Conservation (phyloP, 2,329 filamentous ascomycete species). For the Neofusicoccum ribis region DNA sequence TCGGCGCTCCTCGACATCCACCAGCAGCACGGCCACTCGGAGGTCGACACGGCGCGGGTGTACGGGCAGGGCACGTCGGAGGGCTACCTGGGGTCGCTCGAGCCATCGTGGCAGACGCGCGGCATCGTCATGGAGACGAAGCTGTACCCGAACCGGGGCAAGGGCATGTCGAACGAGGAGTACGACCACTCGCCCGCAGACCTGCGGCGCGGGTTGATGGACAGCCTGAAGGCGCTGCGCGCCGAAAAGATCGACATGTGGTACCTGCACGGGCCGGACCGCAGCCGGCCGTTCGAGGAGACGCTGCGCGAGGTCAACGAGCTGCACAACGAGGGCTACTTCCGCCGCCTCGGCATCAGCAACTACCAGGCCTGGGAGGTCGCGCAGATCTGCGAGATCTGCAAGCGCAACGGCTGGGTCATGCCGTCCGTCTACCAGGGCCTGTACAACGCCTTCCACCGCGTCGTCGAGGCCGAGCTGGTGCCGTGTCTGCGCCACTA, state of each 20-base stretch:
- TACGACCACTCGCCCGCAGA: conserved; percentile 26
- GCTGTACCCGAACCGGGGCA: conserved; percentile 36
- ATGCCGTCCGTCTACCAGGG: conserved; percentile 51
- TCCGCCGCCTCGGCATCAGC: conserved; percentile 47
- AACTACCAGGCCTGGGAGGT: conserved; percentile 53
- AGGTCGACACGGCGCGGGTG: conserved; percentile 42
- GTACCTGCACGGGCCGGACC: conserved; percentile 55
- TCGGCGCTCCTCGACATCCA: conserved; percentile 33
- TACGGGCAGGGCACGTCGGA: conserved; percentile 42
- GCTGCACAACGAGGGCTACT: conserved; percentile 48
- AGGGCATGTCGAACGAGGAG: conserved; percentile 19
- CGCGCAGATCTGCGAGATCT: conserved; percentile 49
- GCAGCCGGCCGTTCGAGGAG: conserved; percentile 46
- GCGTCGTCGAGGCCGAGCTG: conserved; percentile 45
- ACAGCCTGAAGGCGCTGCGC: conserved; percentile 42
- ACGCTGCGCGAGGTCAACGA: conserved; percentile 51
- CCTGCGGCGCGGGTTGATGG: conserved; percentile 36
- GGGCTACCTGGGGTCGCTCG: conserved; percentile 49
- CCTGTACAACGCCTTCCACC: conserved; percentile 46
- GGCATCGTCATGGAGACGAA: conserved; percentile 48
- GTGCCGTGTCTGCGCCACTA: conserved; percentile 46
- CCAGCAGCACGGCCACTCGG: conserved; percentile 31
- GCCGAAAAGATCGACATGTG: conserved; percentile 48
- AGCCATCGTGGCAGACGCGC: conserved; percentile 37
- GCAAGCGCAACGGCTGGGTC: conserved; percentile 43